A percentile compares a stretch with the other conserved stretches of the same genome.
These are phyloP conservation scores for Phlyctochytrium arcticum DNA, from an alignment of 192 early-diverging fungal genomes.

Conservation along the genomic window DNA sequence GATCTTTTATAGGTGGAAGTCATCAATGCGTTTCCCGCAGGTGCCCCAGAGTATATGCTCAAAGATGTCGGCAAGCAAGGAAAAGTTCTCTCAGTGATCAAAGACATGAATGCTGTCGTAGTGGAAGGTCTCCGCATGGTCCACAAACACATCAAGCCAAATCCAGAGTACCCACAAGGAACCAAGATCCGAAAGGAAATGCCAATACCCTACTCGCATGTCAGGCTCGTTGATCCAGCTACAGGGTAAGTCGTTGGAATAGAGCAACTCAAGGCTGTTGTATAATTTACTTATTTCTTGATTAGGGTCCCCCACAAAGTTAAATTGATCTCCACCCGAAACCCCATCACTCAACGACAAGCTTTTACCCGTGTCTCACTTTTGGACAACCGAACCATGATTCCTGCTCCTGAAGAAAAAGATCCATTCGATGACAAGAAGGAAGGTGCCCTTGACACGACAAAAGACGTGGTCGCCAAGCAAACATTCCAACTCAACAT, in stretches of 20 bases:
- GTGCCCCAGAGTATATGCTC: too few species aligned
- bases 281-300: background rate
- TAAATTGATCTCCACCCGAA: background rate
- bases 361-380: conserved; percentile 4
- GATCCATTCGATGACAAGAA: conserved; percentile 25
- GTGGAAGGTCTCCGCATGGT: conserved; percentile 49
- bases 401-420: conserved; percentile 34
- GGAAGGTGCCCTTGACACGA: conserved; percentile 32
- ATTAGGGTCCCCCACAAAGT: background rate
- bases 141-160: conserved; percentile 56
- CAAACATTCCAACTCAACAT: conserved; percentile 31
- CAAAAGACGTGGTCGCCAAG: conserved; percentile 12
- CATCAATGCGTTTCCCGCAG: too few species aligned
- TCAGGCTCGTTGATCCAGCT: conserved; percentile 66
- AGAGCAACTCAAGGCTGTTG: background rate
- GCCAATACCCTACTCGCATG: conserved; percentile 66
- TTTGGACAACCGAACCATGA: conserved; percentile 9
- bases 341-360: background rate
- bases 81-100: conserved; percentile 54
- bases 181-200: conserved; percentile 59
- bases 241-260: conserved; percentile 12
- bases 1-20: too few species aligned
- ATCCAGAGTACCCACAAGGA: conserved; percentile 46
- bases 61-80: conserved; percentile 54
- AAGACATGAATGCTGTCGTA: conserved; percentile 59